phyloP scores from a whole-genome alignment of 768 basidiomycete species.

The Mycena vulgaris region DNA sequence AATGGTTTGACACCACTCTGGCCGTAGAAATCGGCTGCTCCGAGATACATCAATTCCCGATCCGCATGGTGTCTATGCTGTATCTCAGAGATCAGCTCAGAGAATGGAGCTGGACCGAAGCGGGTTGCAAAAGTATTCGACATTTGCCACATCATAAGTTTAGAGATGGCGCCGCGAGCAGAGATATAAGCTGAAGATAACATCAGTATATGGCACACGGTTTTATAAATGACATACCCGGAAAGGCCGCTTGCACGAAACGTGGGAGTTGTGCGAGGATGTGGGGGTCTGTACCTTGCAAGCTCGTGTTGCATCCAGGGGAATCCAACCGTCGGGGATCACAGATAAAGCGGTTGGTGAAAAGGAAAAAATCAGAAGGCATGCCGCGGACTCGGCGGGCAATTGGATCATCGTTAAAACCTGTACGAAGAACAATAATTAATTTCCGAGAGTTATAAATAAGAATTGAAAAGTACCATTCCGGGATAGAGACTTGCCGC shows the following conservation, averaged over 20 bases:
- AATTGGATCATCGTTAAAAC: conserved; percentile 2
- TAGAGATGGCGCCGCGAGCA: conserved; percentile 3
- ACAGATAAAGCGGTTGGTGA: not conserved
- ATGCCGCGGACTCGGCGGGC: not conserved
- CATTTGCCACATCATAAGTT: conserved; percentile 16
- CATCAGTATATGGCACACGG: not conserved
- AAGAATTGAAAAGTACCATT: conserved; percentile 17
- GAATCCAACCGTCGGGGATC: not conserved
- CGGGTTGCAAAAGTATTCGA: conserved; percentile 1
- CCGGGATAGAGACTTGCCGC: conserved; percentile 4
- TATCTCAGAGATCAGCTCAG: conserved; percentile 16
- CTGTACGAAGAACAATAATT: not conserved
- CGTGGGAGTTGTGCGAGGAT: conserved; percentile 3
- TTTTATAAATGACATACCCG: conserved; percentile 4
- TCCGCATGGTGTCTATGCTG: conserved; percentile 10
- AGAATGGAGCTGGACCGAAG: conserved; percentile 17
- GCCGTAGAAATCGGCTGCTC: conserved; percentile 7
- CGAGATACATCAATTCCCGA: conserved; percentile 11
- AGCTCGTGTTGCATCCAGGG: not conserved
- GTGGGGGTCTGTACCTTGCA: not conserved
- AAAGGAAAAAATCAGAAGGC: not conserved
- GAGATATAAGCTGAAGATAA: conserved; percentile 14
- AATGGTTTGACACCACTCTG: not conserved
- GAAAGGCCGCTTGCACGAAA: conserved; percentile 9
- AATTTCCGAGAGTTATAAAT: not conserved